Evolutionary conservation across 2,329 filamentous ascomycete genomes (phyloP).

Genomic region (Leptographium flavum): DNA sequence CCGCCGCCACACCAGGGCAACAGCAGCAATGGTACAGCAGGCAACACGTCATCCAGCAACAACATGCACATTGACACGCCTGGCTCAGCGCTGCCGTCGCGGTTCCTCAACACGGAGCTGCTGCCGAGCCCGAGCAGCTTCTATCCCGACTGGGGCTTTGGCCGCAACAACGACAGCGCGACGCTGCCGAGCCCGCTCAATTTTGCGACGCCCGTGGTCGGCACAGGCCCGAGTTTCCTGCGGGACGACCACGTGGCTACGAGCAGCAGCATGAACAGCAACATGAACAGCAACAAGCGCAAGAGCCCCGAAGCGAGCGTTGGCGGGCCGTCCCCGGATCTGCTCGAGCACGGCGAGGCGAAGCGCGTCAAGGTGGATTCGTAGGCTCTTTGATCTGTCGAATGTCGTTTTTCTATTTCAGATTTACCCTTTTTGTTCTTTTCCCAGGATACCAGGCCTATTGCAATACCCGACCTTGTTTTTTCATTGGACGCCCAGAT

Average conservation of each 20-base stretch:
- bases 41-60: no score
- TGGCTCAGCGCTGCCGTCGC: constrained; percentile 82
- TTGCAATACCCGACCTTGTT: not conserved
- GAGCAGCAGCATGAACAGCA: no score
- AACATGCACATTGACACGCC: constrained; percentile 55
- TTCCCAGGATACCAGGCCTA: not conserved
- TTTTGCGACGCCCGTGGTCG: constrained; percentile 68
- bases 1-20: constrained; percentile 57
- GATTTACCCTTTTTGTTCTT: not conserved
- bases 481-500: not conserved
- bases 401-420: not conserved
- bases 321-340: constrained; percentile 25
- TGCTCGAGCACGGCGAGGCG: constrained; percentile 28
- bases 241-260: constrained; percentile 32
- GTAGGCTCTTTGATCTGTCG: constrained; percentile 8
- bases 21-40: no score
- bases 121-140: constrained; percentile 85
- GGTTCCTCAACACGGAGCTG: constrained; percentile 78
- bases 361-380: constrained; percentile 40
- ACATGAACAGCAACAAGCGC: constrained; percentile 28
- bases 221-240: constrained; percentile 47
- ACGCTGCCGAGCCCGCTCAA: constrained; percentile 86
- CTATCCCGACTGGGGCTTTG: constrained; percentile 80
- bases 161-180: constrained; percentile 55
- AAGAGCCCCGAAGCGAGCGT: constrained; percentile 40